Evolutionary conservation across 2,329 filamentous ascomycete genomes (phyloP).

Genomic region (Ceratocystis ficicola): DNA sequence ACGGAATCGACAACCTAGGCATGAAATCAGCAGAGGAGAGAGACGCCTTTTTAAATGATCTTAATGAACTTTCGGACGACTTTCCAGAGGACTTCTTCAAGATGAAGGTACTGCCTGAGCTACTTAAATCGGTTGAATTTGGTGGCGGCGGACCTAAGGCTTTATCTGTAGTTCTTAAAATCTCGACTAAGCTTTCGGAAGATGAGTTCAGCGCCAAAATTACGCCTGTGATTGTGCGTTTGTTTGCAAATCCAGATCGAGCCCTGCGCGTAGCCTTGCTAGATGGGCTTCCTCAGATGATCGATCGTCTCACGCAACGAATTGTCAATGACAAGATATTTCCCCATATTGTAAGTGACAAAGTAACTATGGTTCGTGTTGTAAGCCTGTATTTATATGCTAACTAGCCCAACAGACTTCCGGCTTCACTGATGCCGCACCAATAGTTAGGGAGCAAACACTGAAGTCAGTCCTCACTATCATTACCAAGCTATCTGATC

Average conservation of each 20-base stretch:
- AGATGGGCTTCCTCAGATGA: conserved; percentile 81
- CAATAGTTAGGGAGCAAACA: conserved; percentile 87
- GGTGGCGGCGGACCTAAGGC: conserved; percentile 90
- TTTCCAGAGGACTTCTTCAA: conserved; percentile 98
- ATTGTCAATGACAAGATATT: conserved; percentile 94
- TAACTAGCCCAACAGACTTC: conserved; percentile 49
- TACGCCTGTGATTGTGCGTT: conserved; percentile 70
- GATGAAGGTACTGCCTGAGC: conserved; percentile 85
- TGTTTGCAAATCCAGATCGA: conserved; percentile 84
- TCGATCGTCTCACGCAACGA: conserved; percentile 77
- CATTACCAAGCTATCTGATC: conserved; percentile 79
- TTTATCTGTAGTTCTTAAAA: conserved; percentile 78
- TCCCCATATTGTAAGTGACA: conserved; percentile 60
- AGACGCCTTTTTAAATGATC: conserved; percentile 68
- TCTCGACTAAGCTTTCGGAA: conserved; percentile 69
- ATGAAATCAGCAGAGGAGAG: conserved; percentile 75
- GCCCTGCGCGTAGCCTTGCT: conserved; percentile 83
- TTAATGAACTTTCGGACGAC: conserved; percentile 79
- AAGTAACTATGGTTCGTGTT: background rate
- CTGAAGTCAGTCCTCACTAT: conserved; percentile 85
- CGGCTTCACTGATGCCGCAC: conserved; percentile 83
- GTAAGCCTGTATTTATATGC: background rate
- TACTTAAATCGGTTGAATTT: conserved; percentile 98
- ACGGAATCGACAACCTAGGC: conserved; percentile 84
- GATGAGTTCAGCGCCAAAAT: conserved; percentile 83